Conservation (phyloP, 176 grass and related monocot species). For the bread wheat (Triticum aestivum) region IWGSC_CS_RefSeq_v2.1 NC_057807.1:660884752-660885251, state of each 20-base stretch:
- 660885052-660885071: not conserved
- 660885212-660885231: not conserved
- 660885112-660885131: not conserved
- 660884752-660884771: constrained; percentile 90
- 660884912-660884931: constrained; percentile 93
- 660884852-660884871: constrained; percentile 98
- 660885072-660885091: not conserved
- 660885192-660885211: not conserved
- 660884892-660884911: constrained; percentile 86
- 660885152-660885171: constrained; percentile 12
- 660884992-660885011: constrained; percentile 87
- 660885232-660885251: not conserved
- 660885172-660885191: not conserved
- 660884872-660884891: constrained; percentile 87
- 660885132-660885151: constrained; percentile 10
- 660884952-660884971: constrained; percentile 78
- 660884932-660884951: constrained; percentile 74
- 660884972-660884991: constrained; percentile 70
- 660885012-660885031: constrained; percentile 21
- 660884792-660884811: constrained; percentile 87
- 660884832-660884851: constrained; percentile 84
- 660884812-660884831: constrained; percentile 92
- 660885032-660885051: constrained; percentile 22
- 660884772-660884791: constrained; percentile 60
- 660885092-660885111: constrained; percentile 18